Base-by-base conservation (phyloP, 164 flowering plant genomes). In the Euptelea pleiosperma region DNA sequence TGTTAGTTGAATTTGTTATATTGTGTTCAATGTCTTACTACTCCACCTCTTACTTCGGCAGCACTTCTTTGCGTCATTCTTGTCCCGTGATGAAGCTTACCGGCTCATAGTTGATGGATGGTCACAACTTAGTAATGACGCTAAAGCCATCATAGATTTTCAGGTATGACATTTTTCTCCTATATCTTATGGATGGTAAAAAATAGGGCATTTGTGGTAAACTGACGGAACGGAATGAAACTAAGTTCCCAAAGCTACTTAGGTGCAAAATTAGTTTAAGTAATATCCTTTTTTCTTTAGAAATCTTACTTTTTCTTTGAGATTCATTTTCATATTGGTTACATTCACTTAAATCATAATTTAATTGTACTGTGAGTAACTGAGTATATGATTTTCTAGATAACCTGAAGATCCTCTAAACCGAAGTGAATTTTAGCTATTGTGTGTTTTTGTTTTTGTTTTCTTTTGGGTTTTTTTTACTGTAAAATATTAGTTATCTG, bases 1-100 rank as follows among this genome's bases (percentile, higher is more conserved):
- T 48, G 18, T 29, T 34, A 26, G 26, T 36, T 37, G 47, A 37
- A 47, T 51, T 9, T 9, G 30, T 19, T 41, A 43, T 29, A 8
- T 29, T 36, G 28, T 29, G 2, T 55, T 62, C 8, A 37, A 25
- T 45, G 11, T 9, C 25, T 35, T 35, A 39, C 54, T 35, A 39
- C 54, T 36, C 9, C 46, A n/a, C 25, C n/a, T 16, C 58, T 58
- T 63, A 12, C 51, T 71, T 50, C 72, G 52, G 77, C 92, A 90
- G 99, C 64, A 79, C 74, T 90, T 93, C 72, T 93, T 93, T 64
- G 86, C 96, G 29, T 93, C 99, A 15, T 93, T 93, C 57, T 67
- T 93, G 35, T 90, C 91, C 1, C 97, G 99, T 49, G 99, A 93
- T 74, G 99, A 93, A 73, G 99, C 99, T 57, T 86, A 80, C 57